Conservation (phyloP, 139 green algal genomes). For the Desmodesmus armatus region DNA sequence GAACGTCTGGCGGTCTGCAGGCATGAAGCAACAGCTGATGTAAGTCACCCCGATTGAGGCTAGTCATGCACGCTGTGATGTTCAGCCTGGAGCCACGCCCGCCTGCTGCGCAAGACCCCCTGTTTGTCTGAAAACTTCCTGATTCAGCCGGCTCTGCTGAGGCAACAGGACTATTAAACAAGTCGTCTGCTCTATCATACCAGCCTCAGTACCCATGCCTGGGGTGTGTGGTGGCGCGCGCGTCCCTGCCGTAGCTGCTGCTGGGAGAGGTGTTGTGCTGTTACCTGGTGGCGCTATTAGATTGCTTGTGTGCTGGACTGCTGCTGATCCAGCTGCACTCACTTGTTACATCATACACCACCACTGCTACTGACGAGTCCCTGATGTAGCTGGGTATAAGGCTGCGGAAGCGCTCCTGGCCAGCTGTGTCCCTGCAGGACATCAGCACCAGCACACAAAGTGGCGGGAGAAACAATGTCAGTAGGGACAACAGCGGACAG, state of each 20-base stretch:
- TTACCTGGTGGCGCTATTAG: neutral
- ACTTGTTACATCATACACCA: constrained; percentile 99
- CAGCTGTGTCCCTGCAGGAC: constrained; percentile 93
- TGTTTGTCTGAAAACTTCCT: too few relatives aligned
- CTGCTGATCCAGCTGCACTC: constrained; percentile 32
- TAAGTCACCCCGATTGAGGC: too few relatives aligned
- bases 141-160: too few relatives aligned
- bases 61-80: too few relatives aligned
- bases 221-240: too few relatives aligned
- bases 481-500: too few relatives aligned
- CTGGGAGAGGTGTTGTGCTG: neutral
- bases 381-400: constrained; percentile 99
- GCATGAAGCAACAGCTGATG: neutral
- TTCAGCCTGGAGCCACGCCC: too few relatives aligned
- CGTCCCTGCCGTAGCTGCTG: constrained; percentile 13
- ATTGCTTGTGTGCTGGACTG: neutral
- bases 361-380: constrained; percentile 97
- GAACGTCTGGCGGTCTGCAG: constrained; percentile 93
- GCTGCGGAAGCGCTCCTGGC: constrained; percentile 97
- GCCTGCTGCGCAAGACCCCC: too few relatives aligned
- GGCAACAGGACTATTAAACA: too few relatives aligned
- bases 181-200: too few relatives aligned
- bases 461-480: too few relatives aligned
- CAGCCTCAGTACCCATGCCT: neutral
- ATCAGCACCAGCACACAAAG: too few relatives aligned